Evolutionary conservation across 163 green algal species (phyloP).

Genomic region (Volvox carteri): DNA sequence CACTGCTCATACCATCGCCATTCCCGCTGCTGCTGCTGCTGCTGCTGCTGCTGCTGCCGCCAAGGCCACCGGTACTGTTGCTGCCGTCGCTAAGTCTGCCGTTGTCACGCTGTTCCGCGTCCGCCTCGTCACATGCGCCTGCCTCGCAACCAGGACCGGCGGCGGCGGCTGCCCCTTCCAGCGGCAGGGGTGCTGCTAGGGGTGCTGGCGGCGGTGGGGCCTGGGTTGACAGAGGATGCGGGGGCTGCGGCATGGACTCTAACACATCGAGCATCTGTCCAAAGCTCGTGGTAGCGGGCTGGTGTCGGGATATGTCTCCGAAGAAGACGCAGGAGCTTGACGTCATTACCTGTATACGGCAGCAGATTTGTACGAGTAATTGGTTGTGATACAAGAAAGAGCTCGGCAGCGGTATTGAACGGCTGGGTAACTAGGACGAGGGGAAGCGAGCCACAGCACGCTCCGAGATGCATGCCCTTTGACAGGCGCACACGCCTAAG

Average conservation of each 20-base stretch:
- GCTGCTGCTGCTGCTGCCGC: neutral
- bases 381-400: neutral
- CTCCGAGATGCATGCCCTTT: too few species aligned
- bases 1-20: neutral
- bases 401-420: neutral
- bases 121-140: neutral
- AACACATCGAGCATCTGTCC: neutral
- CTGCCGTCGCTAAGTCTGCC: neutral
- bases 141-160: neutral
- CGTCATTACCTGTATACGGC: constrained; percentile 9
- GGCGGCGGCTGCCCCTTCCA: neutral
- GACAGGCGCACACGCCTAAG: too few species aligned
- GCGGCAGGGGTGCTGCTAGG: neutral
- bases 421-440: neutral
- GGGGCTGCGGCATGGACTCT: neutral
- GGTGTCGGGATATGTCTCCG: constrained; percentile 43
- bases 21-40: neutral
- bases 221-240: neutral
- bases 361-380: neutral
- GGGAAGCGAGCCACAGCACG: too few species aligned
- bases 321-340: neutral
- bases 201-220: neutral
- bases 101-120: neutral
- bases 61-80: neutral
- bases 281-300: constrained; percentile 20